Evolutionary conservation across 2,329 filamentous ascomycete genomes (phyloP).

Genomic region (Cladosporium velox): DNA sequence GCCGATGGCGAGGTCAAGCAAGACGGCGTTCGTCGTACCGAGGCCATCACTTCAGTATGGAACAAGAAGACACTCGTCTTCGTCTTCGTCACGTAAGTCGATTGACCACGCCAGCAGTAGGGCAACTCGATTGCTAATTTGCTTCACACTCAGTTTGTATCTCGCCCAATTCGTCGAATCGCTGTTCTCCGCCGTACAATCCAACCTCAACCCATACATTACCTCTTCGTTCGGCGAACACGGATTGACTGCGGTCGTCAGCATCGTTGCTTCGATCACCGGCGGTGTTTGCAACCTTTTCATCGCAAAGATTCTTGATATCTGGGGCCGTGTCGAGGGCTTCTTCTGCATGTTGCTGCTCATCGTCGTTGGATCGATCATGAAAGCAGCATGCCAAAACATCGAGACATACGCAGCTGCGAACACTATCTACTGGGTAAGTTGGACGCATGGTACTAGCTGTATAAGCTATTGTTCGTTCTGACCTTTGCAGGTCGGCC

Average conservation of each 20-base stretch:
- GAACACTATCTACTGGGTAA: conserved; percentile 43
- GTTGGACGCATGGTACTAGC: background rate
- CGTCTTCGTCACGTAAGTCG: conserved; percentile 11
- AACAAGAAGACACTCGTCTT: conserved; percentile 23
- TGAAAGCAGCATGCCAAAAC: conserved; percentile 35
- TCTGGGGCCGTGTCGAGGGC: conserved; percentile 69
- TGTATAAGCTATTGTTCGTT: background rate
- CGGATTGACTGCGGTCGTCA: conserved; percentile 39
- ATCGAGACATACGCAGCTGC: conserved; percentile 35
- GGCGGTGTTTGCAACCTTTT: conserved; percentile 47
- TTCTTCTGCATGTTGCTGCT: conserved; percentile 57
- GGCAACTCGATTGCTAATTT: background rate
- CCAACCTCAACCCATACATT: conserved; percentile 45
- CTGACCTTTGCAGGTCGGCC: conserved; percentile 25
- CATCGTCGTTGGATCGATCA: conserved; percentile 43
- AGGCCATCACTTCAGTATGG: conserved; percentile 26
- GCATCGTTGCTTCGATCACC: conserved; percentile 41
- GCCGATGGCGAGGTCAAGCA: conserved; percentile 21
- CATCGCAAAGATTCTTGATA: conserved; percentile 66
- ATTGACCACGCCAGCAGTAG: background rate
- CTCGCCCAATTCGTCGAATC: conserved; percentile 54
- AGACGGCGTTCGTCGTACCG: conserved; percentile 25
- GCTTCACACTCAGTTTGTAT: conserved; percentile 42
- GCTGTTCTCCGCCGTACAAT: conserved; percentile 46
- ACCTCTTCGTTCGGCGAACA: conserved; percentile 40